Conservation (phyloP, 1,139 yeast species). For the Protomyces inouyei region DNA sequence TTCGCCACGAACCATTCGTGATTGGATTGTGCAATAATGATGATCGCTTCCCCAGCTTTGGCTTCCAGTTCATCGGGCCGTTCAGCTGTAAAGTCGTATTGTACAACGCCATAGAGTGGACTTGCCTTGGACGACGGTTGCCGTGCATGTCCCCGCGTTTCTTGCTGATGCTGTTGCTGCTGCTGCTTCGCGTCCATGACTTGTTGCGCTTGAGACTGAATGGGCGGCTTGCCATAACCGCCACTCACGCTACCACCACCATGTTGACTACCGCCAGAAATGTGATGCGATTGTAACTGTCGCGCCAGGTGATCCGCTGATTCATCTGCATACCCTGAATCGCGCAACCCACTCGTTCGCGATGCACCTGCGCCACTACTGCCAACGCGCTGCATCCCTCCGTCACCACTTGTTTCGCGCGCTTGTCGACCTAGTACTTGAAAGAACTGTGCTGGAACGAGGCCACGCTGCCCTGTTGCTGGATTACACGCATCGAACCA, state of each 20-base stretch:
- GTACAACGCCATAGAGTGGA: slow-evolving; percentile 59
- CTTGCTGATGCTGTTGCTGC: slow-evolving; percentile 22
- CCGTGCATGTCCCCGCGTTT: neutral
- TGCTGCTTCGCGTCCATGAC: neutral
- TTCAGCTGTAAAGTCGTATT: slow-evolving; percentile 85
- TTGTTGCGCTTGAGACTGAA: neutral
- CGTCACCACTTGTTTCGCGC: neutral
- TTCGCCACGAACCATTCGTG: slow-evolving; percentile 97
- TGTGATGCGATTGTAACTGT: neutral
- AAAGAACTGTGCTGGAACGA: slow-evolving; percentile 82
- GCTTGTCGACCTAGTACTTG: slow-evolving; percentile 52
- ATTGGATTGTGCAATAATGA: slow-evolving; percentile 91
- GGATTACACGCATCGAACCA: slow-evolving; percentile 94
- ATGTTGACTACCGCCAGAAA: neutral
- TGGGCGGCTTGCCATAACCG: neutral
- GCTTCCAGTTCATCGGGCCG: slow-evolving; percentile 82
- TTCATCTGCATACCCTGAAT: neutral
- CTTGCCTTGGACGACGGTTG: slow-evolving; percentile 10
- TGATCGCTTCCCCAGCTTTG: slow-evolving; percentile 77
- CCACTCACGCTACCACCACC: neutral
- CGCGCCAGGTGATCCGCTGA: neutral
- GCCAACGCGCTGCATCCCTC: neutral
- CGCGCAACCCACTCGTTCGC: neutral
- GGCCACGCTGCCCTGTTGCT: slow-evolving; percentile 65
- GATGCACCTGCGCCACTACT: neutral